Conservation (phyloP, 2,329 filamentous ascomycete species). For the Hypoxylon sp. region DNA sequence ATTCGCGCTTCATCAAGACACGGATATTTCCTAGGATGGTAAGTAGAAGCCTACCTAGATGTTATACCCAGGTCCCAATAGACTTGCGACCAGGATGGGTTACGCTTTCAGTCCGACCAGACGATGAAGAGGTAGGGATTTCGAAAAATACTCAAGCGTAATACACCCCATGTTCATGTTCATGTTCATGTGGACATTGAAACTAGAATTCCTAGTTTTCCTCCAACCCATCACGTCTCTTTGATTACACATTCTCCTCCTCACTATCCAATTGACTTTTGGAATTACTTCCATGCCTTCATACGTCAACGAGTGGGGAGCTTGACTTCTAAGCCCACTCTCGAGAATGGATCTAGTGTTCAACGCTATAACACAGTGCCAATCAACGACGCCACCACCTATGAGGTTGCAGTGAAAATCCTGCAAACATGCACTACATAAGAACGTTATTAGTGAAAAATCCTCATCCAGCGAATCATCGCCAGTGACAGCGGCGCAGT, state of each 20-base stretch:
- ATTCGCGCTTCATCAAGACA: slow-evolving; percentile 3
- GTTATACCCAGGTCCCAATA: not conserved
- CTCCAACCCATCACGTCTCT: not conserved
- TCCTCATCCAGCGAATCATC: not conserved
- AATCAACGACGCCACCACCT: not conserved
- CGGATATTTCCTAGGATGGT: slow-evolving; percentile 21
- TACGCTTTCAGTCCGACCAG: not conserved
- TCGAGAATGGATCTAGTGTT: not conserved
- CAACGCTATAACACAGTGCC: not conserved
- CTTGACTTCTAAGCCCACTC: not conserved
- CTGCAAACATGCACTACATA: not conserved
- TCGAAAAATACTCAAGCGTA: not conserved
- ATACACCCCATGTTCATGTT: not conserved
- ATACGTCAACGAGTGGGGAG: slow-evolving; percentile 1
- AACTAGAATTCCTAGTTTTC: not conserved
- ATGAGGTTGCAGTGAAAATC: not conserved
- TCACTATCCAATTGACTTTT: not conserved
- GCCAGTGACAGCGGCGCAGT: slow-evolving; percentile 20
- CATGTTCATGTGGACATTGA: not conserved
- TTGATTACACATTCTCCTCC: not conserved
- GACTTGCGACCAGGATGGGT: not conserved
- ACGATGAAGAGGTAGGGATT: not conserved
- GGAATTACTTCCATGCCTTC: not conserved
- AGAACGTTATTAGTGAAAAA: not conserved
- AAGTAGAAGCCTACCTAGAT: slow-evolving; percentile 29